Base-by-base conservation (phyloP, 106 monocot genomes). In the Apostasia ramifera region DNA sequence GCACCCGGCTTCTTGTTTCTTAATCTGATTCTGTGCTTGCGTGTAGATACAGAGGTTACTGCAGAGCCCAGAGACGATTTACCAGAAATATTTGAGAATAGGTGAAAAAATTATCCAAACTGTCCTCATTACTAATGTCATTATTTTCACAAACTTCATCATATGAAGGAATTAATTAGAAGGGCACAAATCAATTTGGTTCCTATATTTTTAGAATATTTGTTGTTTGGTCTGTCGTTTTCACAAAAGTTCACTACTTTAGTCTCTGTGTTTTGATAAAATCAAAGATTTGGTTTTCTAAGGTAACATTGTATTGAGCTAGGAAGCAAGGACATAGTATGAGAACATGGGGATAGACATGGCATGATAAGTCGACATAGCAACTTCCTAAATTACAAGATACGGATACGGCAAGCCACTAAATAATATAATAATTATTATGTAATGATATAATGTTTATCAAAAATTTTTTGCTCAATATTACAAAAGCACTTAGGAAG, bases 1-100 rank as follows among this genome's bases (percentile, higher is more conserved):
- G 26, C 26, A 26, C 14, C 56, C 14, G 4, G 56, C 1, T 57
- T 4, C 12, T 43, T 63, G 44, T 47, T 47, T n/a, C 8, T 48
- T 8, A 13, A 48, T 43, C 48, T 8, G 8, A 4, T 15, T 10
- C 65, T 47, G 40, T 65, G 48, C 48, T 52, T 63, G 8, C 49
- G 26, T 40, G 14, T 71, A 91, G 87, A 77, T 50, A 78, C 79
- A 11, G 84, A 77, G 46, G 66, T 59, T 53, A 51, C 4, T 47
- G 57, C 40, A 8, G 69, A 55, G 15, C 61, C 66, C 40, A 81
- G 88, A 69, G 88, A 88, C 60, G 92, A 92, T 71, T 42, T 44
- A 2, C 82, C 92, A 76, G 81, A 88, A 83, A 71, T 78, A 55
- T 92, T 92, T 71, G 66, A 66, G 44, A 83, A 92, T 76, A 85